These are phyloP conservation scores for Linnemannia hyalina DNA, from an alignment of 192 early-diverging fungal species.

Conservation along the genomic window DNA sequence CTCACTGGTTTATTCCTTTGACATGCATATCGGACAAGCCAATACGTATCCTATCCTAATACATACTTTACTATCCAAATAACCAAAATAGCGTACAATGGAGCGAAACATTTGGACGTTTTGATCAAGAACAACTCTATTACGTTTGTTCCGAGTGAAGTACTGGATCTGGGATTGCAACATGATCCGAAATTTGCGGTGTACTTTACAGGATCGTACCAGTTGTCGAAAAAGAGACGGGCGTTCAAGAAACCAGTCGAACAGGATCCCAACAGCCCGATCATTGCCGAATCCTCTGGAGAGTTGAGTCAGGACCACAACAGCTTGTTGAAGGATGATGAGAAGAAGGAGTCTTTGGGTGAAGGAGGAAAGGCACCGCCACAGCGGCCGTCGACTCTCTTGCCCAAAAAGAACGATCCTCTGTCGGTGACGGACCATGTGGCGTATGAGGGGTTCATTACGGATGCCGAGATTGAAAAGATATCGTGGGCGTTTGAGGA, in stretches of 20 bases:
- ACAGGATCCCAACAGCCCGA: conserved; percentile 17
- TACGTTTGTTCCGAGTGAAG: conserved; percentile 25
- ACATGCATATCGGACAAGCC: conserved; percentile 36
- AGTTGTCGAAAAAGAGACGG: conserved; percentile 41
- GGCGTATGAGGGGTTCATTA: conserved; percentile 33
- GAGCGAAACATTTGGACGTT: conserved; percentile 58
- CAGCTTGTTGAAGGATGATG: conserved; percentile 5
- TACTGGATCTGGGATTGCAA: conserved; percentile 30
- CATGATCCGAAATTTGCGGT: conserved; percentile 47
- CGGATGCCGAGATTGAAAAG: conserved; percentile 37
- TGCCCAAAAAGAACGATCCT: conserved; percentile 28
- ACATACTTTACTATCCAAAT: neutral
- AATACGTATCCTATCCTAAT: neutral
- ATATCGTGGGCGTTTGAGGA: conserved; percentile 22
- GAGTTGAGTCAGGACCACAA: conserved; percentile 27
- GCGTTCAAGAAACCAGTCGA: neutral
- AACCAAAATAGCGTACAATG: conserved; percentile 58
- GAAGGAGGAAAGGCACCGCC: neutral
- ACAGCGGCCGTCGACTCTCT: neutral
- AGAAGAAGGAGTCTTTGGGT: neutral
- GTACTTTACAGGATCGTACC: conserved; percentile 42
- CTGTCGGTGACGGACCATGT: conserved; percentile 50
- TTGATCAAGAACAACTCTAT: conserved; percentile 38
- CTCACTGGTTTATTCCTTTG: too few relatives aligned
- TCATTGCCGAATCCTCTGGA: conserved; percentile 44